phyloP scores from a whole-genome alignment of 495 filamentous ascomycete species.

The Penicillium canescens region DNA sequence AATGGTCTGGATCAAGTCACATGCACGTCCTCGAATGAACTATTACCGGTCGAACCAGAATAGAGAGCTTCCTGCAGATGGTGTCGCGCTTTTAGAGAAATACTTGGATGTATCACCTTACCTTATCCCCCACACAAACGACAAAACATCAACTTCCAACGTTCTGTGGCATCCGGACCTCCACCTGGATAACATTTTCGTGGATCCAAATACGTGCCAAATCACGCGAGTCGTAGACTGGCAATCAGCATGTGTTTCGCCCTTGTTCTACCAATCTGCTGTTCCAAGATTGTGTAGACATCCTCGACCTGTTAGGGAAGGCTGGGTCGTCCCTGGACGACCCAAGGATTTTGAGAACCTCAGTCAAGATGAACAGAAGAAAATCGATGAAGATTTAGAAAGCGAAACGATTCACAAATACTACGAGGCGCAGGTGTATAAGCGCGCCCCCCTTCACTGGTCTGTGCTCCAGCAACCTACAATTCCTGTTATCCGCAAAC shows the following conservation, averaged over 20 bases:
- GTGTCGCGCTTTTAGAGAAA: conserved; percentile 16
- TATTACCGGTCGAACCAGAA: conserved; percentile 14
- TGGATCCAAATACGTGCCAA: conserved; percentile 25
- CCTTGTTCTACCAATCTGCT: conserved; percentile 30
- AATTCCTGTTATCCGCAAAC: conserved; percentile 25
- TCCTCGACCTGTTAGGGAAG: conserved; percentile 24
- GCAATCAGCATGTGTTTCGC: conserved; percentile 30
- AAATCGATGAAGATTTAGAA: conserved; percentile 25
- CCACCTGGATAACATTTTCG: conserved; percentile 42
- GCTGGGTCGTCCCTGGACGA: conserved; percentile 24
- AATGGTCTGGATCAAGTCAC: conserved; percentile 15
- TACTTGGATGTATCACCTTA: conserved; percentile 17
- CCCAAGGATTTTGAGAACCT: conserved; percentile 29
- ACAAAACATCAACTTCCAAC: conserved; percentile 13
- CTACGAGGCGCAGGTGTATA: conserved; percentile 29
- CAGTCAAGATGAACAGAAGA: conserved; percentile 22
- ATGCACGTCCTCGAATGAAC: conserved; percentile 19
- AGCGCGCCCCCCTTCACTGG: conserved; percentile 32
- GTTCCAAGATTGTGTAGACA: conserved; percentile 33
- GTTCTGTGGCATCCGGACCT: conserved; percentile 43
- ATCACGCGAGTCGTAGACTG: conserved; percentile 36
- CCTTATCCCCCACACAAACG: conserved; percentile 14
- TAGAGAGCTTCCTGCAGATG: conserved; percentile 12
- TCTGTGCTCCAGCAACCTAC: conserved; percentile 23
- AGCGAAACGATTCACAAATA: conserved; percentile 33